phyloP scores from a whole-genome alignment of 805 yeast species.

The Saccharomycopsis guyanensis region DNA sequence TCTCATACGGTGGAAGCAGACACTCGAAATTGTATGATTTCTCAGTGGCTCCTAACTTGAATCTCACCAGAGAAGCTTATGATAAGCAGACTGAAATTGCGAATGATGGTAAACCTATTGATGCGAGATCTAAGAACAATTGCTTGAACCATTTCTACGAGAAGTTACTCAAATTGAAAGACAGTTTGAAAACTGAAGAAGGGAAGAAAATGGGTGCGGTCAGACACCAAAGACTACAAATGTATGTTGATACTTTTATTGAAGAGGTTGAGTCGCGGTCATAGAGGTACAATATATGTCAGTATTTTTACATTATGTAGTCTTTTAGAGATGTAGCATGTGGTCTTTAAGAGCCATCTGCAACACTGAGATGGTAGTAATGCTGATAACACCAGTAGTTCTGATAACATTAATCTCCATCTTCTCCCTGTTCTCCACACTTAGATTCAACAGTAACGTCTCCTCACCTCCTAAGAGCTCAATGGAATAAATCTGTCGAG shows the following conservation, averaged over 20 bases:
- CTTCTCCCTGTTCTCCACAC: too few relatives aligned
- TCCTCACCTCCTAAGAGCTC: too few relatives aligned
- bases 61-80: conserved; percentile 11
- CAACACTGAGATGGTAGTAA: too few relatives aligned
- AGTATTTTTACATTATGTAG: too few relatives aligned
- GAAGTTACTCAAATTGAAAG: conserved; percentile 26
- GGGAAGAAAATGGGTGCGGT: conserved; percentile 22
- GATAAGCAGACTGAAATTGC: conserved; percentile 12
- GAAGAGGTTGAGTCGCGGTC: conserved; percentile 14
- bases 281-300: too few relatives aligned
- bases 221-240: conserved; percentile 24
- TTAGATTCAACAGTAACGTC: too few relatives aligned
- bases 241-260: conserved; percentile 19
- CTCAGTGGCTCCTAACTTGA: conserved; percentile 4
- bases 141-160: conserved; percentile 28
- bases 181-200: conserved; percentile 25
- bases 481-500: too few relatives aligned
- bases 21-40: conserved; percentile 24
- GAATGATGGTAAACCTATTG: neutral
- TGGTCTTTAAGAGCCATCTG: too few relatives aligned
- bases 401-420: too few relatives aligned
- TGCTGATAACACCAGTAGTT: too few relatives aligned
- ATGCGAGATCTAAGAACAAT: conserved; percentile 14
- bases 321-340: too few relatives aligned
- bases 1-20: conserved; percentile 27